These are phyloP conservation scores for Boletellus ananas DNA, from an alignment of 768 basidiomycete genomes.

Conservation along the genomic window DNA sequence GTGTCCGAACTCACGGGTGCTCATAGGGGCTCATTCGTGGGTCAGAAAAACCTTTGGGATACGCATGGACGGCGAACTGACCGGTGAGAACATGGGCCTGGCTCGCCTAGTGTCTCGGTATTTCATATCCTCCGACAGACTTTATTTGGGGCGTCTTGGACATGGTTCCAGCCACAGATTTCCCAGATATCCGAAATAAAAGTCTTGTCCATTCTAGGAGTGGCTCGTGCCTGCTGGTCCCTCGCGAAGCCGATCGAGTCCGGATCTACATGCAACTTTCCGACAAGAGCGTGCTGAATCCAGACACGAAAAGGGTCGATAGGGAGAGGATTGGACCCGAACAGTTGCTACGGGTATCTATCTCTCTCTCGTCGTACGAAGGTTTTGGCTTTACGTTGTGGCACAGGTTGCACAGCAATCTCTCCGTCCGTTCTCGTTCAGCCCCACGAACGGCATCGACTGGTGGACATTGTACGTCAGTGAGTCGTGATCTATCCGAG, in stretches of 20 bases:
- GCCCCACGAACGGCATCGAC: conserved; percentile 30
- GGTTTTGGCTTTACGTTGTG: background rate
- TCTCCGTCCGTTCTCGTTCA: conserved; percentile 39
- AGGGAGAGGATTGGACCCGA: conserved; percentile 37
- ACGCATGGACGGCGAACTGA: conserved; percentile 74
- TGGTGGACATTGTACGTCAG: conserved; percentile 54
- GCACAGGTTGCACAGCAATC: conserved; percentile 37
- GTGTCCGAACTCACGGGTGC: conserved; percentile 1
- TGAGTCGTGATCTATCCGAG: conserved; percentile 16
- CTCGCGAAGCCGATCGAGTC: conserved; percentile 45
- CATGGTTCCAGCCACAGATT: conserved; percentile 45
- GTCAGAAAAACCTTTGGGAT: conserved; percentile 66
- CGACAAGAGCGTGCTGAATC: conserved; percentile 36
- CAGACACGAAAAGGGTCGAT: conserved; percentile 39
- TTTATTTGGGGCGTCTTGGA: conserved; percentile 46
- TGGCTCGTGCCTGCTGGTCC: conserved; percentile 50
- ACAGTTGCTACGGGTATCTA: conserved; percentile 36
- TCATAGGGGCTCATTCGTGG: conserved; percentile 76
- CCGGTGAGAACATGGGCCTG: conserved; percentile 23
- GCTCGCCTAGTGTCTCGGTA: background rate
- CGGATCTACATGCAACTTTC: conserved; percentile 52
- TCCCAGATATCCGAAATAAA: conserved; percentile 51
- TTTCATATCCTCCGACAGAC: conserved; percentile 22
- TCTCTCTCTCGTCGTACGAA: background rate
- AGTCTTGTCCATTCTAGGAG: conserved; percentile 48